Evolutionary conservation across 2,329 filamentous ascomycete genomes (phyloP).

Genomic region (Colletotrichum cereale): DNA sequence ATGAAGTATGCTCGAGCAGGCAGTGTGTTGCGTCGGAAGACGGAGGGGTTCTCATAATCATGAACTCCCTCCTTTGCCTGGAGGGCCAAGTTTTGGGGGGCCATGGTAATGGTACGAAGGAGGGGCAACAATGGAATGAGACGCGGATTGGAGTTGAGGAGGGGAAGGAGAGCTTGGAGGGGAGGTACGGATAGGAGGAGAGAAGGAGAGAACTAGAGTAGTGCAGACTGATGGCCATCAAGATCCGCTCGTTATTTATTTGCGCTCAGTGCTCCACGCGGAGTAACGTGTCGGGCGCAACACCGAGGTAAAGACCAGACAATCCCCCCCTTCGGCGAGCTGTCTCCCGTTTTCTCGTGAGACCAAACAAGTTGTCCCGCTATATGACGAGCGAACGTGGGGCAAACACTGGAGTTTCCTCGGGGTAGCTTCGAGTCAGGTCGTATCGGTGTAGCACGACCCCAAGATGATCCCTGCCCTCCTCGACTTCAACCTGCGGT

Average conservation of each 20-base stretch:
- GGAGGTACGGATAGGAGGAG: neutral
- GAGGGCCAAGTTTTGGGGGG: constrained; percentile 47
- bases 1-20: constrained; percentile 66
- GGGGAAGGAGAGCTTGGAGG: neutral
- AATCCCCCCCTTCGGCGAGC: constrained; percentile 17
- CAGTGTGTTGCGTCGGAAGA: constrained; percentile 66
- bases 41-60: constrained; percentile 63
- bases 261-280: constrained; percentile 28
- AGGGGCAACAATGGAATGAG: neutral
- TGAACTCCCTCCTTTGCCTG: constrained; percentile 53
- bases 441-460: constrained; percentile 24
- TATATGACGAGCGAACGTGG: constrained; percentile 36
- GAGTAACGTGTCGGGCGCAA: constrained; percentile 22
- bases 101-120: constrained; percentile 37
- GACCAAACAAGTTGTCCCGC: constrained; percentile 23
- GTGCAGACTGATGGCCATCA: neutral
- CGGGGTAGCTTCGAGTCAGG: constrained; percentile 40
- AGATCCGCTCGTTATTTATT: constrained; percentile 35
- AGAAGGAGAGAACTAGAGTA: neutral
- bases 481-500: constrained; percentile 13
- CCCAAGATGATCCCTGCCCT: constrained; percentile 20
- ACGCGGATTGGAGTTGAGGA: neutral
- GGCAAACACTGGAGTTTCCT: constrained; percentile 17
- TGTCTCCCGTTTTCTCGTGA: constrained; percentile 31
- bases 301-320: constrained; percentile 16